Conservation (phyloP, 176 grass and related monocot genomes). For the Cenchrus purpureus region DNA sequence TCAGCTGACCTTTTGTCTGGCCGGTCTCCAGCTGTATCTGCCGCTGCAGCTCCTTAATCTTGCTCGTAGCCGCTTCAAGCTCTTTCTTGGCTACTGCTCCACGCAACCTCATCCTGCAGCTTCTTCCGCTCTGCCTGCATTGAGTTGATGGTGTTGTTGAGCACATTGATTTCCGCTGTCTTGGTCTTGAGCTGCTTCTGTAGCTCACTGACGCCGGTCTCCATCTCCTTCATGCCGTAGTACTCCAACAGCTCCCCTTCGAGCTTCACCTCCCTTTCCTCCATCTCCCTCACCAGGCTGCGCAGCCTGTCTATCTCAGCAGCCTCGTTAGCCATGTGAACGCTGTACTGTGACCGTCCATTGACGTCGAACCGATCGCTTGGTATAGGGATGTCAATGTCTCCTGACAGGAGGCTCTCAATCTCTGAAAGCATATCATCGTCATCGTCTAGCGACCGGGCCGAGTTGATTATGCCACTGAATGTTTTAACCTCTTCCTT, state of each 20-base stretch:
- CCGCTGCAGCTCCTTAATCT: constrained; percentile 87
- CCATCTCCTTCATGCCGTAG: constrained; percentile 93
- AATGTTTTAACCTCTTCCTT: constrained; percentile 92
- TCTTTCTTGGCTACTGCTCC: constrained; percentile 52
- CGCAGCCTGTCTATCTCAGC: constrained; percentile 74
- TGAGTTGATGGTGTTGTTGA: constrained; percentile 71
- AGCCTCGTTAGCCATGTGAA: constrained; percentile 51
- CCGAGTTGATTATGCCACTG: constrained; percentile 68
- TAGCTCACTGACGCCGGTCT: constrained; percentile 71
- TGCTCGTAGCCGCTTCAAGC: constrained; percentile 57
- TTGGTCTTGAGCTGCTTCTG: constrained; percentile 94
- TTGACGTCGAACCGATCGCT: constrained; percentile 75
- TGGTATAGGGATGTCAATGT: constrained; percentile 69
- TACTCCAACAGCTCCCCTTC: constrained; percentile 83
- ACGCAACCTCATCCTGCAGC: constrained; percentile 62
- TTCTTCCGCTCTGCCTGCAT: constrained; percentile 84
- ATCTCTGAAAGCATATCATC: constrained; percentile 84
- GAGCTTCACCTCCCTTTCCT: constrained; percentile 88
- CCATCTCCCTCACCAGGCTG: constrained; percentile 59
- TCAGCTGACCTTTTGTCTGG: constrained; percentile 83
- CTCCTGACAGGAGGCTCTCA: constrained; percentile 75
- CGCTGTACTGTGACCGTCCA: constrained; percentile 61
- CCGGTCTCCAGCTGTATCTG: constrained; percentile 74
- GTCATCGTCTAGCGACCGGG: constrained; percentile 36
- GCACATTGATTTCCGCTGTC: constrained; percentile 72